Evolutionary conservation across 176 grass and related monocot species (phyloP), one percentile per base, ranked within the genome.

Genomic region (Eleusine indica): DNA sequence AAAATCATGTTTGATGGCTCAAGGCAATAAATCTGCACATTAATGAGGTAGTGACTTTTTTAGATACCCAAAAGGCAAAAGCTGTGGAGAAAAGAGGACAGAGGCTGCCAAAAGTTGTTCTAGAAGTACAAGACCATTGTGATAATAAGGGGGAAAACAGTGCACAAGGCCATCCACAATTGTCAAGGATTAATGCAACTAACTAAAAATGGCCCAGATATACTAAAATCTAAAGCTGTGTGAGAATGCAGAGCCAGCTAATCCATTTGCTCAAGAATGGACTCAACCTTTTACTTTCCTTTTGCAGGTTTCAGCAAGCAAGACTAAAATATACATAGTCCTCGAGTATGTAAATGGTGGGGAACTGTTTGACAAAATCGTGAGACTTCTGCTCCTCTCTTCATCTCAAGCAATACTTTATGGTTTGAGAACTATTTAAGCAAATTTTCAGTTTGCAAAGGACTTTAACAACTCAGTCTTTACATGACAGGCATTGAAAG

Each of bases 321-420:
- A 94, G 68, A 96, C 96, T 21, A 99, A 96, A 76, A 96, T 99
- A 86, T 98, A 96, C 73, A 95, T 96, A 77, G 91, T 99, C 71
- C 91, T 99, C 7, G 96, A 99, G 74, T 91, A 89, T 41, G 96
- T 96, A 56, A 96, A 92, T 25, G 89, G 93, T 43, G 96, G 96
- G 40, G 96, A 99, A 47, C 77, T 99, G 53, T 99, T 95, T 63
- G 87, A 90, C 80, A 96, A 90, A 89, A 99, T 99, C 1, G 93
- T 99, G 90, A 96, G 87, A 54, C 71, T 72, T 80, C 40, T 14
- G 0, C 42, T 61, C 53, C 48, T 54, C 6, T 17, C 16, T 57
- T 41, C 53, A 0, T 30, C 58, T 22, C 22, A 68, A 17, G 70
- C 43, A 80, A 80, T 42, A 21, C 35, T 53, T 2, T 52, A 43